These are phyloP conservation scores for Umbilicaria muhlenbergii DNA, from an alignment of 495 filamentous ascomycete species.

Conservation along the genomic window DNA sequence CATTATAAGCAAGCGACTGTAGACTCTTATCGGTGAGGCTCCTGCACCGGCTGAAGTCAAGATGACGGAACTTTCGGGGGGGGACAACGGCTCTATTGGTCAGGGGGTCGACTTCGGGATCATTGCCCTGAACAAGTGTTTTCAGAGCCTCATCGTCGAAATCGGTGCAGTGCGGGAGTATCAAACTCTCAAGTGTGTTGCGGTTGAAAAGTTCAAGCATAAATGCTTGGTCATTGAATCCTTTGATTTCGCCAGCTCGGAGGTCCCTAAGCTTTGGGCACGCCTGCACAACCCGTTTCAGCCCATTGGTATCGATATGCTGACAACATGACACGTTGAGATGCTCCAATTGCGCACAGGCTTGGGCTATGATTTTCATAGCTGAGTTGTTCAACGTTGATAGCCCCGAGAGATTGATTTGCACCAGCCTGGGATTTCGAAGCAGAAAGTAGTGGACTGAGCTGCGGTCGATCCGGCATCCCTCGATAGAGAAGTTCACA, in stretches of 20 bases:
- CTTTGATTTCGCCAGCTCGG: constrained; percentile 63
- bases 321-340: constrained; percentile 89
- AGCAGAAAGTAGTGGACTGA: constrained; percentile 68
- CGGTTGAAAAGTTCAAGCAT: constrained; percentile 56
- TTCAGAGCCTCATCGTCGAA: constrained; percentile 57
- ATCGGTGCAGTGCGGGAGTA: constrained; percentile 61
- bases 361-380: constrained; percentile 72
- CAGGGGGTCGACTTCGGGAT: constrained; percentile 63
- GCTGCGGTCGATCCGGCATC: constrained; percentile 66
- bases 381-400: constrained; percentile 66
- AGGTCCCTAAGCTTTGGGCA: constrained; percentile 67
- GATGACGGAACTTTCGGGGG: constrained; percentile 62
- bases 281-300: constrained; percentile 52
- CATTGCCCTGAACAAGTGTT: constrained; percentile 53
- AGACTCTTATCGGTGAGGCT: constrained; percentile 57
- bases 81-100: constrained; percentile 62
- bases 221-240: constrained; percentile 57
- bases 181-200: constrained; percentile 66
- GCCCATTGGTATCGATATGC: constrained; percentile 67
- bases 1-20: constrained; percentile 47
- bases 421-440: constrained; percentile 58
- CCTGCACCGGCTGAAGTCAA: constrained; percentile 70
- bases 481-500: constrained; percentile 74
- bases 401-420: constrained; percentile 75
- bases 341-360: constrained; percentile 63